Conservation (phyloP, 2,329 filamentous ascomycete species). For the Xylariaceae sp. region DNA sequence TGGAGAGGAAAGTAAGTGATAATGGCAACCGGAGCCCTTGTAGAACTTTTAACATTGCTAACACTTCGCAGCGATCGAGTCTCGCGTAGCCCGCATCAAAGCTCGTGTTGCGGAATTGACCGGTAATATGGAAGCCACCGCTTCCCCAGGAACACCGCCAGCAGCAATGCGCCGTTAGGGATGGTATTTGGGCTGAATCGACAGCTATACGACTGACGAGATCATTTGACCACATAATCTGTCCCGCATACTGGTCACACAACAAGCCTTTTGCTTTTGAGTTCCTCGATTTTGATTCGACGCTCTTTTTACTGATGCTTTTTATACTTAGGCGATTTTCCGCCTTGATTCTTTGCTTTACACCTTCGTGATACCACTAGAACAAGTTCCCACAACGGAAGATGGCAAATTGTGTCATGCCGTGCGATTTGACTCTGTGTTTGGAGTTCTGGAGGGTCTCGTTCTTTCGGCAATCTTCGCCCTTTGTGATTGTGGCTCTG, state of each 20-base stretch:
- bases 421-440: constrained; percentile 6
- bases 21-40: no score
- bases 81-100: constrained; percentile 94
- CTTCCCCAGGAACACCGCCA: constrained; percentile 33
- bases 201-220: constrained; percentile 6
- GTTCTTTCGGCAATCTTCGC: no score
- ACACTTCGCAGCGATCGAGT: constrained; percentile 74
- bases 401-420: constrained; percentile 22
- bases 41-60: constrained; percentile 22
- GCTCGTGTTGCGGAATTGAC: constrained; percentile 93
- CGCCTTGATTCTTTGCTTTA: constrained; percentile 16
- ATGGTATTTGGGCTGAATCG: constrained; percentile 24
- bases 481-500: no score
- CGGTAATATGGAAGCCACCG: constrained; percentile 65
- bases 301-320: constrained; percentile 12
- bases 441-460: no score
- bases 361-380: constrained; percentile 33
- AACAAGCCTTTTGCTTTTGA: constrained; percentile 10
- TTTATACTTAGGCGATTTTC: constrained; percentile 20
- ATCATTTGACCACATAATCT: constrained; percentile 1
- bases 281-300: constrained; percentile 9
- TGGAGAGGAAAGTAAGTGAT: constrained; percentile 59
- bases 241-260: constrained; percentile 3
- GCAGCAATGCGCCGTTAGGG: constrained; percentile 35
- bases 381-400: constrained; percentile 22